These are phyloP conservation scores for Oryza longistaminata DNA, from an alignment of 176 grass and related monocot genomes.

Conservation along the genomic window DNA sequence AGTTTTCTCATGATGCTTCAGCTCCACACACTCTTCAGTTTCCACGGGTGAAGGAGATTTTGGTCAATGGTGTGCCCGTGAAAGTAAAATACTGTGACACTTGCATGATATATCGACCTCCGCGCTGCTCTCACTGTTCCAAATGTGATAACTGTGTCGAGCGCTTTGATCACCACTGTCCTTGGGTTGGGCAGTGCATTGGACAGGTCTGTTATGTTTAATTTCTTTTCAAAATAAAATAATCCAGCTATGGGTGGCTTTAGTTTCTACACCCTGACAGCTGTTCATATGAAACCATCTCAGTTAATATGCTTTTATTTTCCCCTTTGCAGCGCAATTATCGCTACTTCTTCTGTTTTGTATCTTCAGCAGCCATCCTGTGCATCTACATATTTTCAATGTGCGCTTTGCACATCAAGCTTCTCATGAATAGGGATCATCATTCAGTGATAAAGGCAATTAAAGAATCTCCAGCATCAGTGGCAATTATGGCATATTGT, in stretches of 20 bases:
- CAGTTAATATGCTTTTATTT: slow-evolving; percentile 14
- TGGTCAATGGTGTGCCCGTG: slow-evolving; percentile 64
- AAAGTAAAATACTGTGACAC: slow-evolving; percentile 98
- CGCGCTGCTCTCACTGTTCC: slow-evolving; percentile 84
- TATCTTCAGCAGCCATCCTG: slow-evolving; percentile 61
- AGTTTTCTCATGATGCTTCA: slow-evolving; percentile 71
- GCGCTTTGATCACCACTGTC: slow-evolving; percentile 96
- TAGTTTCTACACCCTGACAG: neutral
- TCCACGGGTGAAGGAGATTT: slow-evolving; percentile 72
- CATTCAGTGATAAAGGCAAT: slow-evolving; percentile 60
- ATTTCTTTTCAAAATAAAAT: slow-evolving; percentile 26
- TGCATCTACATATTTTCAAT: slow-evolving; percentile 80
- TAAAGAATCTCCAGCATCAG: slow-evolving; percentile 66
- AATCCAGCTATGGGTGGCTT: slow-evolving; percentile 5
- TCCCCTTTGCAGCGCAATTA: slow-evolving; percentile 64
- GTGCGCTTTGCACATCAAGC: slow-evolving; percentile 69
- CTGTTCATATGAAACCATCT: slow-evolving; percentile 8
- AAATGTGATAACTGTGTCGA: slow-evolving; percentile 96
- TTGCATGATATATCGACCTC: slow-evolving; percentile 93
- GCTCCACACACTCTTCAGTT: slow-evolving; percentile 67
- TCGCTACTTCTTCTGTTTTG: slow-evolving; percentile 72
- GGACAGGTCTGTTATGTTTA: slow-evolving; percentile 63
- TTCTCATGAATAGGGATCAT: slow-evolving; percentile 63
- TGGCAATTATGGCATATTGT: slow-evolving; percentile 78
- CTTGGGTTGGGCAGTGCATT: slow-evolving; percentile 95